Conservation (phyloP, 495 filamentous ascomycete species). For the Cercophora samala region DNA sequence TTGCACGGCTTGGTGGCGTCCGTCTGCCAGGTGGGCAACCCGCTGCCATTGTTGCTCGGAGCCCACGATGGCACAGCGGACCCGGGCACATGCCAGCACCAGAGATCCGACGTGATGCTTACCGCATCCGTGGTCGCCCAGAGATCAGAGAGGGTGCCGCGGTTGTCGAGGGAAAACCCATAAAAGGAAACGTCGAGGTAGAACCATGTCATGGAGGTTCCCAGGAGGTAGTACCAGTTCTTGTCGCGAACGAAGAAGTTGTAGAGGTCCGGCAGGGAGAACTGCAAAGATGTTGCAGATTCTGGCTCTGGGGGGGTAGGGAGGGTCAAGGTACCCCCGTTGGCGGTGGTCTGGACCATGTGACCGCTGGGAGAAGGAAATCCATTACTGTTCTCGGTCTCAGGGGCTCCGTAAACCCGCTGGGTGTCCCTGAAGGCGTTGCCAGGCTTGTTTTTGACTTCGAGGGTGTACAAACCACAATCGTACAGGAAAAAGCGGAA, state of each 20-base stretch:
- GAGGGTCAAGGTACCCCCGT: conserved; percentile 5
- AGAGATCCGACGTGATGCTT: conserved; percentile 27
- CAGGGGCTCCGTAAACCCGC: conserved; percentile 49
- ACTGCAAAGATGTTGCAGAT: conserved; percentile 25
- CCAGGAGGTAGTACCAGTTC: conserved; percentile 39
- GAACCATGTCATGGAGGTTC: conserved; percentile 40
- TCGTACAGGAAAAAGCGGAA: conserved; percentile 73
- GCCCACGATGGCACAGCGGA: conserved; percentile 31
- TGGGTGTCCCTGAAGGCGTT: conserved; percentile 61
- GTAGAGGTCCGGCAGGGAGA: conserved; percentile 30
- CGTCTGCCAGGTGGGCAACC: conserved; percentile 34
- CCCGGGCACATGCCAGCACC: conserved; percentile 54
- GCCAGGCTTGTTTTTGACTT: conserved; percentile 62
- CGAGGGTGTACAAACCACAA: conserved; percentile 74
- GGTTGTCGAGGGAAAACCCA: conserved; percentile 37
- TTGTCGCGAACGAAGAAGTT: conserved; percentile 35
- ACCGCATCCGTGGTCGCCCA: conserved; percentile 28
- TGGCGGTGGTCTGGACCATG: neutral
- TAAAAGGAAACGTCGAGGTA: conserved; percentile 40
- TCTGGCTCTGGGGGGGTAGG: conserved; percentile 19
- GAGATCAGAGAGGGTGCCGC: conserved; percentile 34
- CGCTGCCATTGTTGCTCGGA: neutral
- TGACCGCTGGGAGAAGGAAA: conserved; percentile 53
- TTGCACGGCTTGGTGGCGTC: conserved; percentile 37
- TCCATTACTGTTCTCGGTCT: conserved; percentile 59